Conservation (phyloP, 306 rosid species). For the Psophocarpus tetragonolobus region DNA sequence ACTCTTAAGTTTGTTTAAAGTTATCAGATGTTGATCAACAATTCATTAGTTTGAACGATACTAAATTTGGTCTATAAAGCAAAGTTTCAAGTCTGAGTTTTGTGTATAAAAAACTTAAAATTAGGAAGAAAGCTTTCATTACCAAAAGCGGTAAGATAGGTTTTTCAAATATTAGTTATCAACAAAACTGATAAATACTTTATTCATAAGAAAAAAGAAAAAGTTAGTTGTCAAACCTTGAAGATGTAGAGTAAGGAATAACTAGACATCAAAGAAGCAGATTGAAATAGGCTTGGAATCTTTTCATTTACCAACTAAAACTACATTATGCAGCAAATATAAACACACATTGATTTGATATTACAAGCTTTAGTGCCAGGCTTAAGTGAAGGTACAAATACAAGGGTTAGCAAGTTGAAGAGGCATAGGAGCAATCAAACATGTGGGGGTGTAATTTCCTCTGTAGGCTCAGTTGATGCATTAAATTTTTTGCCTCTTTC, state of each 20-base stretch:
- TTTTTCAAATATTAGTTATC: too few species aligned
- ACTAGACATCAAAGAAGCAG: background rate
- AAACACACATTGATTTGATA: background rate
- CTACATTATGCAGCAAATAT: background rate
- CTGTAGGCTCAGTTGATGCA: constrained; percentile 48
- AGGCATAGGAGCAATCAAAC: constrained; percentile 21
- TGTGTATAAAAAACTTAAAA: too few species aligned
- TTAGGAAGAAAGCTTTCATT: too few species aligned
- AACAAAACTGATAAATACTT: too few species aligned
- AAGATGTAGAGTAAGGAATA: background rate
- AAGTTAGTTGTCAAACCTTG: background rate
- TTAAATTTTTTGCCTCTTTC: constrained; percentile 58
- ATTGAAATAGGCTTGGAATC: background rate
- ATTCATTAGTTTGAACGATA: too few species aligned
- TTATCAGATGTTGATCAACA: too few species aligned
- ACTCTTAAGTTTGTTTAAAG: too few species aligned
- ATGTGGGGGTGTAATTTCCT: constrained; percentile 36
- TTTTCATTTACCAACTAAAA: background rate
- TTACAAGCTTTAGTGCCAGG: background rate
- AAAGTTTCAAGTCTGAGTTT: too few species aligned
- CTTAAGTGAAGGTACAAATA: background rate
- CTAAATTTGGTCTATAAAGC: too few species aligned
- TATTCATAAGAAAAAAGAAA: too few species aligned
- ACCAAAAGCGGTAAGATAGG: too few species aligned
- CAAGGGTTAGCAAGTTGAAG: background rate